Evolutionary conservation across 2,329 filamentous ascomycete genomes (phyloP).

Genomic region (Penicillium thymicola): DNA sequence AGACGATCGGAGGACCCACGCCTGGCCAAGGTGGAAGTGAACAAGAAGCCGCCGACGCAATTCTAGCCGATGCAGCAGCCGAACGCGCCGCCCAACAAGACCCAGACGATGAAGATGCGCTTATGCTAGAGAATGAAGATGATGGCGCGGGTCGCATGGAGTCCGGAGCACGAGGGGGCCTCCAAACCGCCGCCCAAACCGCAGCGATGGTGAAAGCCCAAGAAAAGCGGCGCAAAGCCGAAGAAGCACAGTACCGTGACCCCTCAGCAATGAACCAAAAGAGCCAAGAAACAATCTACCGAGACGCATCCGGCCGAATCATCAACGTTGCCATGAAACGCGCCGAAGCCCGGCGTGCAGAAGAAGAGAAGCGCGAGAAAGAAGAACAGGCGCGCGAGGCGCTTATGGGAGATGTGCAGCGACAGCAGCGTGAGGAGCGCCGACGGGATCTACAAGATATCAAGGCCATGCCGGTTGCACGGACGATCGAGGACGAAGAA

Average conservation of each 20-base stretch:
- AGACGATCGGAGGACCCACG: slow-evolving; percentile 56
- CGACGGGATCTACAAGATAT: slow-evolving; percentile 73
- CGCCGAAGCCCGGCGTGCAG: slow-evolving; percentile 77
- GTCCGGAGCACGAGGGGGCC: slow-evolving; percentile 78
- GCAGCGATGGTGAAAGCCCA: slow-evolving; percentile 65
- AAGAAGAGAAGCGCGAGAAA: slow-evolving; percentile 65
- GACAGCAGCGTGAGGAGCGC: slow-evolving; percentile 61
- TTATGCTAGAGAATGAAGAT: slow-evolving; percentile 41
- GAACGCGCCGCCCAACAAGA: slow-evolving; percentile 57
- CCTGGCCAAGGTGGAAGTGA: slow-evolving; percentile 20
- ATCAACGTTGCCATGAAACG: slow-evolving; percentile 91
- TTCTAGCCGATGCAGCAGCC: slow-evolving; percentile 68
- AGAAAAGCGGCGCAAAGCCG: slow-evolving; percentile 52
- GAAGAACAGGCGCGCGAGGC: slow-evolving; percentile 65
- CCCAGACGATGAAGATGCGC: slow-evolving; percentile 49
- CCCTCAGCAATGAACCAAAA: slow-evolving; percentile 38
- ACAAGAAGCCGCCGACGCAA: slow-evolving; percentile 71
- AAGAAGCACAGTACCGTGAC: slow-evolving; percentile 43
- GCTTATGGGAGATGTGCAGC: slow-evolving; percentile 82
- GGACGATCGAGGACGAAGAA: slow-evolving; percentile 77
- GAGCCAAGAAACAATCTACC: slow-evolving; percentile 82
- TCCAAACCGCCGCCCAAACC: slow-evolving; percentile 80
- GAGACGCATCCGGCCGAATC: slow-evolving; percentile 89
- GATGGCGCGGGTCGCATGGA: slow-evolving; percentile 64
- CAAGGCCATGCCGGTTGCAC: slow-evolving; percentile 73